Conservation (phyloP, 73 alveolate species). For the Diophrys sp. region DNA sequence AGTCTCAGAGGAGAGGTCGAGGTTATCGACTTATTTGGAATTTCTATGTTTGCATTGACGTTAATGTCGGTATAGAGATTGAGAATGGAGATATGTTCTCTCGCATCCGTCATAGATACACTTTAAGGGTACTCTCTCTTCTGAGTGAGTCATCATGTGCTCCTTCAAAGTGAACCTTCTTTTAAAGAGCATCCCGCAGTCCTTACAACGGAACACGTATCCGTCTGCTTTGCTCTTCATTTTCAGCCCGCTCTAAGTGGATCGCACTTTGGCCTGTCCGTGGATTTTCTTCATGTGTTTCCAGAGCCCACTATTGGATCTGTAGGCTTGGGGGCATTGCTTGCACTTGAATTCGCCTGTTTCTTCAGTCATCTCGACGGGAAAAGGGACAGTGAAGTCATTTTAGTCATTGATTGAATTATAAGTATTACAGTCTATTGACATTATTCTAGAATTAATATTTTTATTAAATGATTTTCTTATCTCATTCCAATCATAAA, state of each 20-base stretch:
- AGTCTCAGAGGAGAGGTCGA: too few species aligned
- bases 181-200: neutral
- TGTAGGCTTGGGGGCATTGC: neutral
- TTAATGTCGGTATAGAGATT: neutral
- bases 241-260: neutral
- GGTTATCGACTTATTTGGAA: too few species aligned
- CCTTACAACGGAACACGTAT: neutral
- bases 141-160: neutral
- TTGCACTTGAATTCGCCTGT: too few species aligned
- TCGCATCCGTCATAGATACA: neutral
- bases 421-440: too few species aligned
- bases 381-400: too few species aligned
- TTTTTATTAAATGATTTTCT: too few species aligned
- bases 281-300: neutral
- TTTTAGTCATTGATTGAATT: too few species aligned
- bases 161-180: neutral
- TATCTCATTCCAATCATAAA: too few species aligned
- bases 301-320: neutral
- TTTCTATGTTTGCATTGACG: too few species aligned
- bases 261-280: neutral
- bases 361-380: too few species aligned
- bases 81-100: neutral
- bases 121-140: neutral
- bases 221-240: neutral
- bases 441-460: too few species aligned